Evolutionary conservation across 495 filamentous ascomycete genomes (phyloP).

Genomic region (Lasiosphaeriaceae sp.): DNA sequence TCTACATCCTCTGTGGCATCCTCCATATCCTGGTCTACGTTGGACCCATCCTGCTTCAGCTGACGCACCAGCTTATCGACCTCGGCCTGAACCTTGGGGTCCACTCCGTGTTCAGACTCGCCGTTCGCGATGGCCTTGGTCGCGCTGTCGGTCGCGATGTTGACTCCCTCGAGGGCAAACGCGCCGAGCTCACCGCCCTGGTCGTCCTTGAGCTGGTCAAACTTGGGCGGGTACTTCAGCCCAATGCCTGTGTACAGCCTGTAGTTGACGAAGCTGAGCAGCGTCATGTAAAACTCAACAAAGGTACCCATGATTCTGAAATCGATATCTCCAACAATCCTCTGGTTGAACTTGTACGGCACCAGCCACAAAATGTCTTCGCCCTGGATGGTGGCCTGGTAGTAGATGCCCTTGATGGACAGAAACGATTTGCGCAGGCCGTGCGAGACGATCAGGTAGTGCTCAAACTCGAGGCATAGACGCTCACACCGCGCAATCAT

Average conservation of each 20-base stretch:
- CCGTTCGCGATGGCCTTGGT: conserved; percentile 52
- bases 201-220: conserved; percentile 81
- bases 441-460: conserved; percentile 89
- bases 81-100: conserved; percentile 52
- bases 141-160: conserved; percentile 47
- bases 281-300: conserved; percentile 95
- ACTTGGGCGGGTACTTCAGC: conserved; percentile 90
- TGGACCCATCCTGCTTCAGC: conserved; percentile 42
- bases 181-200: conserved; percentile 87
- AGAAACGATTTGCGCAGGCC: conserved; percentile 92
- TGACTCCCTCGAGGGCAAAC: conserved; percentile 74
- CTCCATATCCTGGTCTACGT: conserved; percentile 41
- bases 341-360: conserved; percentile 94
- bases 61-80: conserved; percentile 53
- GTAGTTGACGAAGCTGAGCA: conserved; percentile 94
- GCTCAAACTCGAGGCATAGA: conserved; percentile 89
- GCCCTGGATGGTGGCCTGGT: conserved; percentile 97
- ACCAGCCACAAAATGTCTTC: conserved; percentile 97
- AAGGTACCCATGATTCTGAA: conserved; percentile 99
- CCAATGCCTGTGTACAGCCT: conserved; percentile 86
- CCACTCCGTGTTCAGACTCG: conserved; percentile 40
- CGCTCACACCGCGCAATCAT: conserved; percentile 90
- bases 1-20: conserved; percentile 44
- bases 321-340: conserved; percentile 87
- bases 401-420: conserved; percentile 99